Conservation (phyloP, 306 rosid species). For the Styphnolobium japonicum region DNA sequence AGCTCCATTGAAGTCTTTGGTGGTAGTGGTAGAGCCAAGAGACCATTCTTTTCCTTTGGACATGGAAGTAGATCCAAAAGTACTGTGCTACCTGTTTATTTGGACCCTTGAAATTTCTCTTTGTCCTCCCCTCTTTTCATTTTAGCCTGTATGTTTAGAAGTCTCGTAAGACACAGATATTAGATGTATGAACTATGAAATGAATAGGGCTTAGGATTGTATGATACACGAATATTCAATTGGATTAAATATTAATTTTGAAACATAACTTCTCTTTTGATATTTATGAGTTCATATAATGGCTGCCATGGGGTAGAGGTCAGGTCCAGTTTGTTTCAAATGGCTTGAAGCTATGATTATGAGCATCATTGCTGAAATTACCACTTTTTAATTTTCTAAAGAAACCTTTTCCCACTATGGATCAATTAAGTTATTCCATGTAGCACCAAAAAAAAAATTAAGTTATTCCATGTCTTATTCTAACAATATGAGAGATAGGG, state of each 20-base stretch:
- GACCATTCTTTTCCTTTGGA: constrained; percentile 69
- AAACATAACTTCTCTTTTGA: not conserved
- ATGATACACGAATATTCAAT: constrained; percentile 25
- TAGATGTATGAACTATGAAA: constrained; percentile 10
- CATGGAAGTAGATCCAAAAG: constrained; percentile 53
- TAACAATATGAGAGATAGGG: not conserved
- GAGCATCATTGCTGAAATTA: constrained; percentile 39
- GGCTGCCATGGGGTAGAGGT: not conserved
- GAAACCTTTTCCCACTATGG: constrained; percentile 12
- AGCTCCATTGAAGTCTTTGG: constrained; percentile 46
- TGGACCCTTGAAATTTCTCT: constrained; percentile 36
- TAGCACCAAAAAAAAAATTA: too few relatives aligned
- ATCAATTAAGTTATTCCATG: not conserved
- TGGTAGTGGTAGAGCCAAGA: constrained; percentile 40
- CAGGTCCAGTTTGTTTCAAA: constrained; percentile 2
- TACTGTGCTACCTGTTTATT: constrained; percentile 42
- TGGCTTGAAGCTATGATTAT: constrained; percentile 14
- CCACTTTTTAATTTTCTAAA: not conserved
- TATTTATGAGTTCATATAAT: not conserved
- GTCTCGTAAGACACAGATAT: constrained; percentile 1
- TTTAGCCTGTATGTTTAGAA: not conserved
- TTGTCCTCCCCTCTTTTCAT: not conserved
- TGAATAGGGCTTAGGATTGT: constrained; percentile 28
- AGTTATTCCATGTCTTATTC: not conserved
- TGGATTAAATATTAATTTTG: not conserved